phyloP scores from a whole-genome alignment of 371 early-diverging fungal species.

The Mortierella sp. region DNA sequence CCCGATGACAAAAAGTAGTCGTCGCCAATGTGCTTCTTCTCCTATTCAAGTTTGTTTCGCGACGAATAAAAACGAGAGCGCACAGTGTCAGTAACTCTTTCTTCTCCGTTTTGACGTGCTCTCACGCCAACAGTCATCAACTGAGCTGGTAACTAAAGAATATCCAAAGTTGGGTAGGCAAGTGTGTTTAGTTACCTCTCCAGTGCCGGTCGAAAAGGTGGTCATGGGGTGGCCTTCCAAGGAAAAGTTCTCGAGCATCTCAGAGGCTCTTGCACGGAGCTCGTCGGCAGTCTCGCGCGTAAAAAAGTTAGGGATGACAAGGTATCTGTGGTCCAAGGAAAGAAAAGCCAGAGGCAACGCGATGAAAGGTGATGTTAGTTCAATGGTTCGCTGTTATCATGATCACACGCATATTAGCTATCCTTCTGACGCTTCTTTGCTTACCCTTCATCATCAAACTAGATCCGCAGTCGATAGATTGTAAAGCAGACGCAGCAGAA shows the following conservation, averaged over 20 bases:
- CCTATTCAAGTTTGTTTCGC: constrained; percentile 13
- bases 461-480: not conserved
- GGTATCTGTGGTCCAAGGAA: constrained; percentile 63
- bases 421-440: not conserved
- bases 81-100: too few species aligned
- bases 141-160: too few species aligned
- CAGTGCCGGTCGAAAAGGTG: constrained; percentile 80
- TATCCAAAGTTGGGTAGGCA: too few species aligned
- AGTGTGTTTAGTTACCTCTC: constrained; percentile 36
- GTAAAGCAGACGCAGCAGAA: too few species aligned
- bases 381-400: too few species aligned
- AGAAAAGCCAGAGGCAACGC: not conserved
- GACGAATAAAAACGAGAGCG: not conserved
- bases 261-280: constrained; percentile 68
- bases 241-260: constrained; percentile 75
- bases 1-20: constrained; percentile 90
- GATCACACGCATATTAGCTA: not conserved
- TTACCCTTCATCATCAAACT: constrained; percentile 58
- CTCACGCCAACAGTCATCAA: too few species aligned
- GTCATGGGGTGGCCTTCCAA: constrained; percentile 85
- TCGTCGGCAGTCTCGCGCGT: constrained; percentile 60
- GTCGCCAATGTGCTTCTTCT: constrained; percentile 83
- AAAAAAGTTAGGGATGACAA: constrained; percentile 81
- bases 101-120: not conserved
- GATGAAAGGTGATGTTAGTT: not conserved